A percentile compares a stretch with the other conserved stretches of the same genome.
These are phyloP conservation scores for Cardamine resedifolia DNA, from an alignment of 345 rosid genomes.

Conservation along the genomic window DNA sequence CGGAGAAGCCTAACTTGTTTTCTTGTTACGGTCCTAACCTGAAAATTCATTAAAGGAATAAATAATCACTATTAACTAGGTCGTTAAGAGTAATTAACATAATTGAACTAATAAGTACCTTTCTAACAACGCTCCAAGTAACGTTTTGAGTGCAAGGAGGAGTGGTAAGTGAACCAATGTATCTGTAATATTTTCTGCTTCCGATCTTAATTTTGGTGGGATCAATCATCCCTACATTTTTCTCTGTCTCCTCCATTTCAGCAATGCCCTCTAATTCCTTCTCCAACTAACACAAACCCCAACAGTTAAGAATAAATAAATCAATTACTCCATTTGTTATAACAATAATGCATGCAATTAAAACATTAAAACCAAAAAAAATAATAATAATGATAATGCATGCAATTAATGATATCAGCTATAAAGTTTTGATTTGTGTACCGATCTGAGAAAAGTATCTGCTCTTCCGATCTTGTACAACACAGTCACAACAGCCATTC, in stretches of 20 bases:
- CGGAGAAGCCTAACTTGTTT: slow-evolving; percentile 70
- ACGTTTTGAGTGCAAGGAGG: slow-evolving; percentile 90
- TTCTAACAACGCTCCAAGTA: slow-evolving; percentile 61
- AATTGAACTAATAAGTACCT: slow-evolving; percentile 42
- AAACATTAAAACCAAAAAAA: too few species aligned
- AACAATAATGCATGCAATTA: too few species aligned
- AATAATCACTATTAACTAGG: background rate
- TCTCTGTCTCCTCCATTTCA: slow-evolving; percentile 33
- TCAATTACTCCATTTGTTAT: background rate
- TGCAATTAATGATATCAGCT: background rate
- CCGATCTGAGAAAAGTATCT: slow-evolving; percentile 65
- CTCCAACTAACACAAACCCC: slow-evolving; percentile 41
- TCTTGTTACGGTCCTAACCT: slow-evolving; percentile 54
- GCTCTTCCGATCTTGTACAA: slow-evolving; percentile 72
- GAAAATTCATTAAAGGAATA: background rate
- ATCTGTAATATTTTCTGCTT: slow-evolving; percentile 70
- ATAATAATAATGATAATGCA: background rate
- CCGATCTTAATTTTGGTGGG: slow-evolving; percentile 57
- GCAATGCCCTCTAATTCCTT: slow-evolving; percentile 40
- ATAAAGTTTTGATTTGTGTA: slow-evolving; percentile 27
- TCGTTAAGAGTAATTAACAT: background rate
- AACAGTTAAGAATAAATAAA: background rate
- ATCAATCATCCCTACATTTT: slow-evolving; percentile 48
- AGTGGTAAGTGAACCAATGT: slow-evolving; percentile 76
- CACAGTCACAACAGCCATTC: slow-evolving; percentile 63